Percentiles rank a stretch among this genome's conserved stretches.
These are phyloP conservation scores for Pseudocercospora vitis DNA, from an alignment of 2,329 filamentous ascomycete genomes.

Conservation along the genomic window DNA sequence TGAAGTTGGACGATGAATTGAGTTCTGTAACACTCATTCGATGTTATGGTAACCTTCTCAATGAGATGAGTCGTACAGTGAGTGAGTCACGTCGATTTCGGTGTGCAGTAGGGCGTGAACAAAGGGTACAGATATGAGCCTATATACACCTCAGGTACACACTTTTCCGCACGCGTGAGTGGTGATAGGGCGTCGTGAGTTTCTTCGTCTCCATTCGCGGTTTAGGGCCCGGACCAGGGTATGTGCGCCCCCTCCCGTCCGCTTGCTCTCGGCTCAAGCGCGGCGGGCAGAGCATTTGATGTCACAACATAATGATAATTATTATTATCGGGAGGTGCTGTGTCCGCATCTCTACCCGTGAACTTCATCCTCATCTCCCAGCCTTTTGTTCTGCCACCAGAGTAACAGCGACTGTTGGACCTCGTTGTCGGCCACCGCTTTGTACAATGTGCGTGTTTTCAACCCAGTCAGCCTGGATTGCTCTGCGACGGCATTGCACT, in stretches of 20 bases:
- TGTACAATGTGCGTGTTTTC: not conserved
- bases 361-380: no score
- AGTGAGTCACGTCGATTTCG: not conserved
- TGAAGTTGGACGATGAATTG: not conserved
- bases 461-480: slow-evolving; percentile 61
- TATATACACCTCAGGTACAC: no score
- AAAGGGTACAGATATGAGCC: no score
- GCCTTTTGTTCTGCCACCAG: not conserved
- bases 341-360: no score
- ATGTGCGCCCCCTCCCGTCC: not conserved
- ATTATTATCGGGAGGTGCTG: no score
- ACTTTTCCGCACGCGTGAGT: no score
- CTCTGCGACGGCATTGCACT: slow-evolving; percentile 69
- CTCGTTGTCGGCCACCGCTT: not conserved
- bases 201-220: not conserved
- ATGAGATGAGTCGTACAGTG: not conserved
- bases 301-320: no score
- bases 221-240: not conserved
- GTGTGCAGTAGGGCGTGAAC: not conserved
- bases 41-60: not conserved
- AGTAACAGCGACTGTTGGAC: not conserved
- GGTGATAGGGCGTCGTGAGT: not conserved
- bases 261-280: not conserved
- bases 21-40: not conserved
- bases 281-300: no score